Evolutionary conservation across 2,329 filamentous ascomycete species (phyloP), one percentile per base, ranked within the genome.

Genomic region (Metarhizium humberi): DNA sequence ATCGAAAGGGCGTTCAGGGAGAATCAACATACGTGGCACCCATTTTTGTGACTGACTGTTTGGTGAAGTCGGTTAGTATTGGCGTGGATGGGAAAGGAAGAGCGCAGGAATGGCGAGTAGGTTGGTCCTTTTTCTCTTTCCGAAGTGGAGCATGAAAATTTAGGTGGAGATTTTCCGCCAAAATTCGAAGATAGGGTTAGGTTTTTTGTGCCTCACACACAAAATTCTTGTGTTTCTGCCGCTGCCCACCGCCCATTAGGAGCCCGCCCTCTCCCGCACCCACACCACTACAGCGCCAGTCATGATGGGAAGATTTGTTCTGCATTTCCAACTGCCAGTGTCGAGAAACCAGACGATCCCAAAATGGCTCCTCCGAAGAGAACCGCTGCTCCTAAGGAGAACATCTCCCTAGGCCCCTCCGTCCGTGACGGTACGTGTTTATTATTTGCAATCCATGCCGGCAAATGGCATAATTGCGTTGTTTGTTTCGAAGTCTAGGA

Each of bases 371-470:
- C 92, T 78, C 92, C 92, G 76, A 95, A 95, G 86, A 92, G 92
- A 83, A 86, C 86, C 76, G 79, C 84, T 74, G 85, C 88, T 71
- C 82, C 84, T 69, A 86, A 92, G 81, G 94, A 97, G 87, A 99
- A 99, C 81, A 94, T 99, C 83, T 92, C 88, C 78, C 86, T 97
- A 71, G 94, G 94, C 71, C 94, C 94, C 74, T 90, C 96, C 78
- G 89, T 92, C 80, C 88, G 92, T 74, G 92, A 96, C 84, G 92
- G 90, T 92, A 75, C 73, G 64, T 63, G 43, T n/a, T 36, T 16
- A 13, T 30, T 16, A 11, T 30, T 29, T 48, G 45, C 8, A 7
- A 30, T 30, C 13, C 20, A 30, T 48, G 20, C 45, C 10, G 20
- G 6, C 20, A 14, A 29, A 30, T 48, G 45, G 25, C 45, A 30